Conservation (phyloP, 768 basidiomycete genomes). For the Ramaria sp. region DNA sequence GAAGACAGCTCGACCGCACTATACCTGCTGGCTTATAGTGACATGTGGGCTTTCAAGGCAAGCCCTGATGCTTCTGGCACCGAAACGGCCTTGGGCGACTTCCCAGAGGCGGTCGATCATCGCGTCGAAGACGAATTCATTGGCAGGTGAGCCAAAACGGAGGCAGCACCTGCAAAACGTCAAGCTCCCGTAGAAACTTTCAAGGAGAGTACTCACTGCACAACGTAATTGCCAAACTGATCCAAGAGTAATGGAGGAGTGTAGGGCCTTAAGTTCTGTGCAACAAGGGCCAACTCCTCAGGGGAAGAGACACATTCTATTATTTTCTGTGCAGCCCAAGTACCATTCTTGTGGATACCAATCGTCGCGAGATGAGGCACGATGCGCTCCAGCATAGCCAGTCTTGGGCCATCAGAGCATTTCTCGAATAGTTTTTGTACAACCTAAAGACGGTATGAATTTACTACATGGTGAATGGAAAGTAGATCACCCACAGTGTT, state of each 20-base stretch:
- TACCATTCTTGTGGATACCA: constrained; percentile 98
- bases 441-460: constrained; percentile 35
- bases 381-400: constrained; percentile 90
- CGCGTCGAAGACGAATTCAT: constrained; percentile 95
- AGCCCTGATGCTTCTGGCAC: constrained; percentile 95
- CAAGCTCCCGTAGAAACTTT: neutral
- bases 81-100: constrained; percentile 94
- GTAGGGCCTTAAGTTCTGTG: constrained; percentile 82
- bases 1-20: neutral
- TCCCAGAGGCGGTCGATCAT: constrained; percentile 99
- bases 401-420: constrained; percentile 64
- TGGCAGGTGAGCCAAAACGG: constrained; percentile 79
- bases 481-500: constrained; percentile 59
- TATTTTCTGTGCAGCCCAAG: constrained; percentile 99
- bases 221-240: constrained; percentile 88
- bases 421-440: constrained; percentile 96
- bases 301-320: constrained; percentile 87
- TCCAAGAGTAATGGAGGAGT: constrained; percentile 89
- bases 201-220: constrained; percentile 52
- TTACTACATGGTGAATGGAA: neutral
- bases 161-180: constrained; percentile 58
- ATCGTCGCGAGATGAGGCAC: constrained; percentile 93
- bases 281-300: constrained; percentile 78
- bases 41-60: constrained; percentile 89
- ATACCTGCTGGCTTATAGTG: constrained; percentile 68